Base-by-base conservation (phyloP, 805 yeast species). In the Zygotorulaspora danielsina region DNA sequence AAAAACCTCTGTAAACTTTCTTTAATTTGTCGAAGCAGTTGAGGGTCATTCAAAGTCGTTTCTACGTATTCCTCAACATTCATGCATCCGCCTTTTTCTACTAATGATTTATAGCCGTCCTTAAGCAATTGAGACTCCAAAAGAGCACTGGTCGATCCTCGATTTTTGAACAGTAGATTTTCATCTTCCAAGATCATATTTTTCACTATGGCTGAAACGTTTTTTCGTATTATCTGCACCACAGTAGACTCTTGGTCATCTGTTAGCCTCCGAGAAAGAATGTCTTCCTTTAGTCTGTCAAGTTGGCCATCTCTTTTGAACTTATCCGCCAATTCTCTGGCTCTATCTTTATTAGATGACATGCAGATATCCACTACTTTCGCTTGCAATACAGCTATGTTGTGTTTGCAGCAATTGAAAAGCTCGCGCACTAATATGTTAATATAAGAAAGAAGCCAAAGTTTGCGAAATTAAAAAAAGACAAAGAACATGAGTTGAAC, bases 261-360 rank as follows among this genome's bases (percentile, higher is more conserved):
- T n/a, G 33, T 31, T 10, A 41, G n/a, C 4, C 34, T 16, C n/a
- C 36, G 41, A 3, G 52, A 38, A 3, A 63, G 38, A 4, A 63
- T 55, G 3, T 49, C 49, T 13, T 47, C 45, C 34, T 62, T 62
- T 8, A 56, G 13, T 32, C 49, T 50, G 39, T 63, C 67, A 39
- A 63, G 55, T 36, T 53, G 44, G 5, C 67, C 67, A 26, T 56
- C 51, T 29, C 47, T 54, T 33, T 63, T 63, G 33, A 59, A 63
- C 13, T 48, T 42, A 25, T 54, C 59, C 0, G 57, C 61, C 5
- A 61, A 29, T 6, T 46, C 50, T 18, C 50, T 46, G 4, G 63
- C 63, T 28, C 49, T 53, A 25, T 59, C 59, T 13, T 21, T 26
- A 16, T 32, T 29, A n/a, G 34, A 37, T 12, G 32, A 18, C 41